Conservation (phyloP, 305 asterid species). For the Fraxinus xanthoxyloides region DNA sequence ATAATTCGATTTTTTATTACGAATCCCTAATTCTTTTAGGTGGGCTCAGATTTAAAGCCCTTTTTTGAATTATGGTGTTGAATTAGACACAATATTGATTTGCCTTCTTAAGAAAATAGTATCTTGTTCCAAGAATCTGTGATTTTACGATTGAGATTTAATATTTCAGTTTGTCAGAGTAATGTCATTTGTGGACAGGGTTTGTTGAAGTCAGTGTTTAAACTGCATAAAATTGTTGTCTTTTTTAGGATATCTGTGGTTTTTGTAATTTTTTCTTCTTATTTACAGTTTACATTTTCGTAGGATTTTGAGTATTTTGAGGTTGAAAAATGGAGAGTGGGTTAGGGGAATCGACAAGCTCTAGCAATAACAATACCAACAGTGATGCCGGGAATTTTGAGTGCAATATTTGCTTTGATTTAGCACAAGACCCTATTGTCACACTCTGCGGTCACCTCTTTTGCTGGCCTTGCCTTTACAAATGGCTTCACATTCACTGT, state of each 20-base stretch:
- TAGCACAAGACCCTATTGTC: conserved; percentile 6
- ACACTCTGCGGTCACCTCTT: background rate
- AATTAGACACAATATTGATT: background rate
- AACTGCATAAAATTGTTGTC: background rate
- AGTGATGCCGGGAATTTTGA: background rate
- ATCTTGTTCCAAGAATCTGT: background rate
- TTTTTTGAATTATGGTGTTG: background rate
- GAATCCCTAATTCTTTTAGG: background rate
- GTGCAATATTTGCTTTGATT: conserved; percentile 17
- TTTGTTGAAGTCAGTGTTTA: background rate
- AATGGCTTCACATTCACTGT: background rate
- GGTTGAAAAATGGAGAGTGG: background rate
- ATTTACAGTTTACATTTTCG: too few relatives aligned
- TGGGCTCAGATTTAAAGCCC: background rate
- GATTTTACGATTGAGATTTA: background rate
- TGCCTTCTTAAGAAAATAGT: background rate
- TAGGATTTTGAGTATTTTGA: background rate
- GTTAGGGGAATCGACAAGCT: background rate
- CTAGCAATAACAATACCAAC: background rate
- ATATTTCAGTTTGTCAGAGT: background rate
- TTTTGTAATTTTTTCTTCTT: background rate
- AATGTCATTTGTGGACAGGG: background rate
- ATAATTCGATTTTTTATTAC: background rate
- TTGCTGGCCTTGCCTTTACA: background rate
- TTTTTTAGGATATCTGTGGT: background rate